These are phyloP conservation scores for Trichoderma oligosporum DNA, from an alignment of 2,329 filamentous ascomycete species.

Conservation along the genomic window DNA sequence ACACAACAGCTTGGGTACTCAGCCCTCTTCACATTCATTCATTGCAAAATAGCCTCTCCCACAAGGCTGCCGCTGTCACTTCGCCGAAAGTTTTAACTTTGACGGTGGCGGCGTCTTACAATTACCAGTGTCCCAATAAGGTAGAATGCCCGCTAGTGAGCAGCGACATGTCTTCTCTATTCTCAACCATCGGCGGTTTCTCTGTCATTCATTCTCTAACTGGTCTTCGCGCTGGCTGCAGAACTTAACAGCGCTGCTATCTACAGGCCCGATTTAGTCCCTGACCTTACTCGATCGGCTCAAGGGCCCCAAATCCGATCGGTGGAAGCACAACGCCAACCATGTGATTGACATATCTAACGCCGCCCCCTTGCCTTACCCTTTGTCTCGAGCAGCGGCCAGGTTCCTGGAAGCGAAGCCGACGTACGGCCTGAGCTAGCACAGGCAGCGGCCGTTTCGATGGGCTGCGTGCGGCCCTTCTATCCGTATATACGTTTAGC, in stretches of 20 bases:
- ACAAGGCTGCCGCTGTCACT: conserved; percentile 10
- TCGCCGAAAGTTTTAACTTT: neutral
- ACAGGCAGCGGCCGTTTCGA: no score
- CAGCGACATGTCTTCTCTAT: neutral
- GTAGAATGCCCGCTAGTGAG: neutral
- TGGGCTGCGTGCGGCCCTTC: neutral
- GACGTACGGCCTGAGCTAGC: neutral
- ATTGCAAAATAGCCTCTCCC: no score
- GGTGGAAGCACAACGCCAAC: conserved; percentile 2
- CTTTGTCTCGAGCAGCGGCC: conserved; percentile 10
- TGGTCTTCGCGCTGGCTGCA: neutral
- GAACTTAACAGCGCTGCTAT: neutral
- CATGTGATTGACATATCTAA: conserved; percentile 12
- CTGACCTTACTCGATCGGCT: conserved; percentile 12
- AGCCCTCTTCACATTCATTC: no score
- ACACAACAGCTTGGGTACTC: no score
- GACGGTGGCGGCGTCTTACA: neutral
- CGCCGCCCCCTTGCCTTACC: conserved; percentile 7
- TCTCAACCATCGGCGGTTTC: neutral
- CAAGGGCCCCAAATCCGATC: conserved; percentile 11
- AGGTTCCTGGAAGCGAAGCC: conserved; percentile 5
- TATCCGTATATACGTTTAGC: neutral
- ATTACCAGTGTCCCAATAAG: neutral
- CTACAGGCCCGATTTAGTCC: neutral
- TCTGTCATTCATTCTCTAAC: neutral